Percentiles rank a stretch among this genome's conserved stretches.
Evolutionary conservation across 176 grass and related monocot species (phyloP).

Genomic region (Hordeum marinum): DNA sequence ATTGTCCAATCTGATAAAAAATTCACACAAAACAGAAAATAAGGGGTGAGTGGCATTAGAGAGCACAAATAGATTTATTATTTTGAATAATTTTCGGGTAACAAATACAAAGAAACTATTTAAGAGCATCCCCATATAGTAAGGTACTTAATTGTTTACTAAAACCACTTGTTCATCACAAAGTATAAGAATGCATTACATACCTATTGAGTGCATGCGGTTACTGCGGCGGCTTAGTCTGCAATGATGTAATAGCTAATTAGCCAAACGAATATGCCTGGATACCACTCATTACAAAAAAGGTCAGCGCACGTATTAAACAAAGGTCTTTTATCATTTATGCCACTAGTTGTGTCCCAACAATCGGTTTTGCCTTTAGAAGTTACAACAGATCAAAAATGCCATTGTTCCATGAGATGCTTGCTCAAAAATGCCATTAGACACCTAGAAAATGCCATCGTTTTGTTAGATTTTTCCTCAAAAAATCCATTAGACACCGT

Average conservation of each 20-base stretch:
- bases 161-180: conserved; percentile 4
- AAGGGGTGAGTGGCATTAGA: background rate
- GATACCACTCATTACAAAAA: conserved; percentile 13
- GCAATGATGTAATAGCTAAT: conserved; percentile 30
- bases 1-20: conserved; percentile 83
- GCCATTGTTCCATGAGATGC: too few relatives aligned
- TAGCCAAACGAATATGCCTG: conserved; percentile 6
- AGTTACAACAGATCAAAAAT: too few relatives aligned
- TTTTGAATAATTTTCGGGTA: background rate
- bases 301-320: background rate
- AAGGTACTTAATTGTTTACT: background rate
- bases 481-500: too few relatives aligned
- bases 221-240: conserved; percentile 53
- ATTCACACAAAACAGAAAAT: conserved; percentile 11
- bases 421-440: too few relatives aligned
- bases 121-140: background rate
- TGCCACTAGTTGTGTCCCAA: too few relatives aligned
- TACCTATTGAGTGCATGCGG: conserved; percentile 78
- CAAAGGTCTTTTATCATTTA: background rate
- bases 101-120: background rate
- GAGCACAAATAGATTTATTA: background rate
- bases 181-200: conserved; percentile 16
- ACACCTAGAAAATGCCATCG: too few relatives aligned
- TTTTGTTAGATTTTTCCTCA: too few relatives aligned
- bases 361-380: too few relatives aligned